A percentile compares a stretch with the other conserved stretches of the same genome.
phyloP scores from a whole-genome alignment of 768 basidiomycete species.

The Candolleomyces aberdarensis region DNA sequence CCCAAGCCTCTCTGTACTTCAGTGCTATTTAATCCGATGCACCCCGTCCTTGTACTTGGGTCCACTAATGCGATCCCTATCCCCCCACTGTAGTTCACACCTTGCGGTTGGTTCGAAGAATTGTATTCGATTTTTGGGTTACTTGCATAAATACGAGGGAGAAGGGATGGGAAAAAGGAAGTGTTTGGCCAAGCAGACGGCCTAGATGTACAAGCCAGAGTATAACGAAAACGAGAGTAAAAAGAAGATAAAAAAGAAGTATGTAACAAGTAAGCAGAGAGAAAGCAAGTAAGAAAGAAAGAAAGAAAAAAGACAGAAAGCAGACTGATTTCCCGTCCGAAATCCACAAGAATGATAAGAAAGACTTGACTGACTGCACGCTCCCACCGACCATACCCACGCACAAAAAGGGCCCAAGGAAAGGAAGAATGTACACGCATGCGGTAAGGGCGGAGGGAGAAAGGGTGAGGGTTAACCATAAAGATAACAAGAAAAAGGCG shows the following conservation, averaged over 20 bases:
- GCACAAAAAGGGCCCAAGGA: neutral
- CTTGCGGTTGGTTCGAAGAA: too few species aligned
- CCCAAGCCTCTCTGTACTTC: too few species aligned
- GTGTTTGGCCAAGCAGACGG: neutral
- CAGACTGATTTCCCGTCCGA: neutral
- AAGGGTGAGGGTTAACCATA: neutral
- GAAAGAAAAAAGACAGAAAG: constrained; percentile 3
- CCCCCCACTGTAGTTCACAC: too few species aligned
- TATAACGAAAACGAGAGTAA: neutral
- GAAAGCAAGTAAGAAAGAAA: neutral
- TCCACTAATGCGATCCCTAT: too few species aligned
- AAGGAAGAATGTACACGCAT: neutral
- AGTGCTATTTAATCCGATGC: too few species aligned
- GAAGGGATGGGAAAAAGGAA: too few species aligned
- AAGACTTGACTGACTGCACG: neutral
- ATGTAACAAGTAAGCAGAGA: constrained; percentile 6
- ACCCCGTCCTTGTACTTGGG: too few species aligned
- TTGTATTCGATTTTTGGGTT: neutral
- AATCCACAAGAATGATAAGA: constrained; percentile 1
- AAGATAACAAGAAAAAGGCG: too few species aligned
- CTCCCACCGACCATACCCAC: neutral
- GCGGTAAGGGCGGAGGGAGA: neutral
- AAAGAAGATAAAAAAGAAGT: neutral
- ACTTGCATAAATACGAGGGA: neutral
- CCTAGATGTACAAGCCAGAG: neutral